Evolutionary conservation across 176 grass and related monocot species (phyloP), one percentile per base, ranked within the genome.

Genomic region (Saccharum spontaneum): DNA sequence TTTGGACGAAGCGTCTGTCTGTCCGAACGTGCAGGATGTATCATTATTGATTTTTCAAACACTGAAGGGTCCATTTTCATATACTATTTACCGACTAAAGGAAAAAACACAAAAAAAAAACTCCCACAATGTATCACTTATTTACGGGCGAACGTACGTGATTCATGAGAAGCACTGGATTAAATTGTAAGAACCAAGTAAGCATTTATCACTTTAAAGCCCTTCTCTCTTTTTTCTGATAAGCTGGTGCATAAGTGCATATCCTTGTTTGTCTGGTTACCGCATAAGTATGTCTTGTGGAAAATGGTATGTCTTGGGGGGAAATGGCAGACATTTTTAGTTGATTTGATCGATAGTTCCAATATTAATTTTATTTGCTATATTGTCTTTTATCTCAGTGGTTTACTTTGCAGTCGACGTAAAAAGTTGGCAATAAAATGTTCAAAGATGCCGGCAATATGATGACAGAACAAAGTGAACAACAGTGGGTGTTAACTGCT

Each of bases 401-500:
- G 59, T 81, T 18, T 63, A 24, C 15, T 40, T 70, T 55, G 63
- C 54, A 65, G 9, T 18, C 45, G 54, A 46, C 77, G 73, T 82
- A 68, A 66, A 82, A 82, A 73, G 77, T 22, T 73, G 26, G 24
- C 20, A 64, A 8, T 54, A 70, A n/a, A 65, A 38, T 78, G 55
- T 83, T 83, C 73, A 90, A 79, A 86, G 57, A 59, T 79, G 84
- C 67, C 79, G 59, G 79, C 67, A 90, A 73, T 71, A 59, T 82
- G 67, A 82, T 57, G 46, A 18, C 59, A 57, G 34, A 78, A 36
- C 62, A 81, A 68, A 87, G 45, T 10, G 54, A 79, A 67, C 14
- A 66, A 66, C 22, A 67, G 41, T 46, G 38, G 78, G 6, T 31
- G 10, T 37, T 44, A 69, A 82, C 63, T 63, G 23, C 54, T 71